phyloP scores from a whole-genome alignment of 257 asterid species.

The Gentiana dahurica region DNA sequence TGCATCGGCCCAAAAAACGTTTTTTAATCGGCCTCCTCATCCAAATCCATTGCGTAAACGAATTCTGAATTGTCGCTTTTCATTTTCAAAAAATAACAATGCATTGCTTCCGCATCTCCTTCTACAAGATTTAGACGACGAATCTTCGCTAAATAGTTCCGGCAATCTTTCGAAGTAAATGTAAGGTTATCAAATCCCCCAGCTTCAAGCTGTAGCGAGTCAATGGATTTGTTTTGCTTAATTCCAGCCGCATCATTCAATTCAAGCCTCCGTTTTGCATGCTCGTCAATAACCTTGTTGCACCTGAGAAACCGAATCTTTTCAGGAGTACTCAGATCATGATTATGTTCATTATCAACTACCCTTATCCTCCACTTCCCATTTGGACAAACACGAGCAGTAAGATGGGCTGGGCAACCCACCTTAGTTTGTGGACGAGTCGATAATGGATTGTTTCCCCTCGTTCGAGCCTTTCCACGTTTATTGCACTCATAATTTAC shows the following conservation, averaged over 20 bases:
- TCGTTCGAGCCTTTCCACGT: conserved; percentile 52
- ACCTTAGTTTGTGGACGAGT: conserved; percentile 61
- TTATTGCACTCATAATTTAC: too few relatives aligned
- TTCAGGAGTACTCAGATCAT: conserved; percentile 42
- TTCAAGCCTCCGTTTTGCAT: conserved; percentile 25
- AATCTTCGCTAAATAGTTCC: too few relatives aligned
- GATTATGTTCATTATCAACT: conserved; percentile 51
- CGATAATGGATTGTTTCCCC: conserved; percentile 46
- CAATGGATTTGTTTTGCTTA: conserved; percentile 46
- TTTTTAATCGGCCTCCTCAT: conserved; percentile 34
- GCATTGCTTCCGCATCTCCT: too few relatives aligned
- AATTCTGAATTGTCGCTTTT: conserved; percentile 49
- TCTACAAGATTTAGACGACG: too few relatives aligned
- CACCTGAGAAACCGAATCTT: conserved; percentile 42
- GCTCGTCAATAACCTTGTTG: conserved; percentile 36
- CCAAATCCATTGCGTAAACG: conserved; percentile 48
- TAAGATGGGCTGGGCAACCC: conserved; percentile 55
- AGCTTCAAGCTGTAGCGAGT: conserved; percentile 18
- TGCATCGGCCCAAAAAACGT: conserved; percentile 3
- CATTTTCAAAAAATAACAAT: conserved; percentile 41
- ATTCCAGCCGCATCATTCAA: conserved; percentile 32
- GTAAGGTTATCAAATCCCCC: conserved; percentile 15
- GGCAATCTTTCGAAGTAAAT: too few relatives aligned
- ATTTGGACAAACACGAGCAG: conserved; percentile 44
- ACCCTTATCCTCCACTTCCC: conserved; percentile 50